These are phyloP conservation scores for Sporothrix dimorphospora DNA, from an alignment of 2,329 filamentous ascomycete species.

Conservation along the genomic window DNA sequence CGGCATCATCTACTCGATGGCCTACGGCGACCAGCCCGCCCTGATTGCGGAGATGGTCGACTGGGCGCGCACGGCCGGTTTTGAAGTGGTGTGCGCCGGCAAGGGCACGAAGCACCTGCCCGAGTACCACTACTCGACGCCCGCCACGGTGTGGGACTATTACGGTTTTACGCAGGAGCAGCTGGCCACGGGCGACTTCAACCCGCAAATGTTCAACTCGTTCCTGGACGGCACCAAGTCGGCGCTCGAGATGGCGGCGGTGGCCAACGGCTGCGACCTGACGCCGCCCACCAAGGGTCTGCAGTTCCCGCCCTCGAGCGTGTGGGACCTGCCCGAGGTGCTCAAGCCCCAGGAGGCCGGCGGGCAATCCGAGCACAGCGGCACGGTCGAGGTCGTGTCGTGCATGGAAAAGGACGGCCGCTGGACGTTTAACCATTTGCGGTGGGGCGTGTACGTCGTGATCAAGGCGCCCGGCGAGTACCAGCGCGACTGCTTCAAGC, in stretches of 20 bases:
- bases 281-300: slow-evolving; percentile 46
- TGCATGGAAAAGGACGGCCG: slow-evolving; percentile 49
- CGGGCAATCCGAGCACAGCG: slow-evolving; percentile 46
- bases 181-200: slow-evolving; percentile 47
- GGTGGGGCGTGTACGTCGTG: slow-evolving; percentile 51
- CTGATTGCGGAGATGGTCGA: slow-evolving; percentile 50
- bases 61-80: slow-evolving; percentile 49
- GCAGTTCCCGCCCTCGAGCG: slow-evolving; percentile 49
- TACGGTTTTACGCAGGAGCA: slow-evolving; percentile 52
- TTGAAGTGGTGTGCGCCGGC: slow-evolving; percentile 49
- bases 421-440: slow-evolving; percentile 46
- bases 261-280: slow-evolving; percentile 50
- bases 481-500: slow-evolving; percentile 48
- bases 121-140: slow-evolving; percentile 50
- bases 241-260: slow-evolving; percentile 52
- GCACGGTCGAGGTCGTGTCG: slow-evolving; percentile 51
- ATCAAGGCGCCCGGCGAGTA: slow-evolving; percentile 48
- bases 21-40: slow-evolving; percentile 51
- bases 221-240: slow-evolving; percentile 54
- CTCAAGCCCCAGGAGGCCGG: slow-evolving; percentile 47
- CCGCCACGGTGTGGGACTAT: slow-evolving; percentile 51
- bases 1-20: slow-evolving; percentile 53
- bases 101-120: slow-evolving; percentile 53
- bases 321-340: slow-evolving; percentile 47
- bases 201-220: slow-evolving; percentile 54